Evolutionary conservation across 2,329 filamentous ascomycete genomes (phyloP), one percentile per base, ranked within the genome.

Genomic region (Beauveria caledonica): DNA sequence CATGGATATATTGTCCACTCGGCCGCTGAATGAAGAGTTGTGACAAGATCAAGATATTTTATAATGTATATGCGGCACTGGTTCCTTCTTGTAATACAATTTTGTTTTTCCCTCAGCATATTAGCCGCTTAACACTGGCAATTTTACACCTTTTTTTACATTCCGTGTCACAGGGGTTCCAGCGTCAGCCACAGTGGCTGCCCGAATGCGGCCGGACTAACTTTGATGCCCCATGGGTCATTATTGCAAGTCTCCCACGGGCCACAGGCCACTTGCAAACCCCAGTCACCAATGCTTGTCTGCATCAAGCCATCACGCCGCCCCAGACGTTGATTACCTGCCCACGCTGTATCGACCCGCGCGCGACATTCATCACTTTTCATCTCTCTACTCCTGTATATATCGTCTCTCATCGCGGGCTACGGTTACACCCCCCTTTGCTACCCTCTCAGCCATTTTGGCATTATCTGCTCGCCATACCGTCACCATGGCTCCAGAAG

Each of bases 401-500:
- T 25, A 23, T 48, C 45, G n/a, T 36, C 11, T n/a, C 7, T n/a
- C 33, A 50, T 55, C 25, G n/a, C 25, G 44, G 13, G 44, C 51
- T 44, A 17, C 23, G n/a, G 39, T 39, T 44, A n/a, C 27, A 42
- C n/a, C 13, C 29, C 13, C 9, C 3, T 10, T 36, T 23, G n/a
- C 40, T 25, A 21, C 40, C 19, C 5, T 27, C 19, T n/a, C 13
- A 48, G 27, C 55, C 33, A 29, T 6, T 50, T 42, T 40, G 23
- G 33, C 17, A 2, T 3, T 39, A 21, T 23, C 25, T 25, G 7
- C 25, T 25, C 56, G n/a, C n/a, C 17, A 21, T 19, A 21, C 9
- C 21, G 23, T 19, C 45, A 60, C 17, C 45, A 62, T 62, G 61
- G 56, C 61, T 17, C 61, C 61, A 9, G 61, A 62, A 21, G 61